Conservation (phyloP, 768 basidiomycete genomes). For the Podaxis pistillaris region DNA sequence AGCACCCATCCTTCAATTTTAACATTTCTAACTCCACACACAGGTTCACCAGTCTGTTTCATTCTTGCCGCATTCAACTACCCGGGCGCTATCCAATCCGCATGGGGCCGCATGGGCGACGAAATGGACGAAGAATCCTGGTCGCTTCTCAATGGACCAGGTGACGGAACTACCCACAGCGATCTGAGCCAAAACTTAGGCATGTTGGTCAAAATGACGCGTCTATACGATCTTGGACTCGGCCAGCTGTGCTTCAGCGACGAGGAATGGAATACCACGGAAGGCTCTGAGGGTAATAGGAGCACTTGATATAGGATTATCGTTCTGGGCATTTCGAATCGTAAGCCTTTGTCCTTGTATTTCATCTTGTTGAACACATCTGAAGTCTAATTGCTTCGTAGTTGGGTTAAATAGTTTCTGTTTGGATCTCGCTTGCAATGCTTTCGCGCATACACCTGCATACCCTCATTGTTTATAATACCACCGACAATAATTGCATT, state of each 20-base stretch:
- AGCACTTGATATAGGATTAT: neutral
- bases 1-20: constrained; percentile 10
- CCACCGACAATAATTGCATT: neutral
- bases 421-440: neutral
- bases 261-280: constrained; percentile 17
- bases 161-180: constrained; percentile 34
- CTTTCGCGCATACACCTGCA: neutral
- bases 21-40: constrained; percentile 1
- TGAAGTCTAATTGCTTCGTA: neutral
- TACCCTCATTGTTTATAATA: neutral
- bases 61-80: constrained; percentile 67
- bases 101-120: constrained; percentile 68
- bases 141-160: constrained; percentile 52
- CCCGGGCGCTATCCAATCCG: constrained; percentile 58
- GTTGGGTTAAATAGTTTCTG: neutral
- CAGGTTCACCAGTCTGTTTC: constrained; percentile 79
- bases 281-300: neutral
- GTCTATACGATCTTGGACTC: constrained; percentile 70
- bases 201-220: constrained; percentile 74
- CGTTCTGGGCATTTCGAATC: neutral
- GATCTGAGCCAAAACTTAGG: constrained; percentile 41
- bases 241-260: constrained; percentile 55
- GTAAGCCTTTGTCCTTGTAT: neutral
- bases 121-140: constrained; percentile 70
- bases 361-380: neutral